phyloP scores from a whole-genome alignment of 169 alveolate species.

The Plasmodium cynomolgi region DNA sequence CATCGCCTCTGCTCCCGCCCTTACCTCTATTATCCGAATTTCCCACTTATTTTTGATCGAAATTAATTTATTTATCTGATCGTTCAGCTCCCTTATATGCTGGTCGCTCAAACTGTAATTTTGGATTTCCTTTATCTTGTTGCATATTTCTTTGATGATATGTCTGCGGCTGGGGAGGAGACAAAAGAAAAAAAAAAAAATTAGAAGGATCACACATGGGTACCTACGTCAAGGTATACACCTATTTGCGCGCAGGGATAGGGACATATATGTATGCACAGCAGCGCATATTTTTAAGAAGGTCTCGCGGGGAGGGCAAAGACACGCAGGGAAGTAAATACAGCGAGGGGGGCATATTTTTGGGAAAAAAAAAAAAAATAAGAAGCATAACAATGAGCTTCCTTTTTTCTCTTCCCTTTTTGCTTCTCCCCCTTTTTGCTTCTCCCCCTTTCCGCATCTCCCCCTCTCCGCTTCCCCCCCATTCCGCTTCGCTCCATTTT shows the following conservation, averaged over 20 bases:
- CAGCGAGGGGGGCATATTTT: neutral
- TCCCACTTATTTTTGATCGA: slow-evolving; percentile 93
- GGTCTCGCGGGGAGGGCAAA: neutral
- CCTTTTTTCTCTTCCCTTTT: neutral
- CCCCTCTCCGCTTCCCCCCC: too few relatives aligned
- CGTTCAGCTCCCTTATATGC: slow-evolving; percentile 94
- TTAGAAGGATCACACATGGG: neutral
- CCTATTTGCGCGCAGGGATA: neutral
- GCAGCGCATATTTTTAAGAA: neutral
- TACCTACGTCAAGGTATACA: neutral
- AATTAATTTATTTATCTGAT: slow-evolving; percentile 93
- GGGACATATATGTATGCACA: neutral
- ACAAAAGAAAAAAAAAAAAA: neutral
- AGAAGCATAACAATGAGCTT: neutral
- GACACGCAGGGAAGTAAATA: neutral
- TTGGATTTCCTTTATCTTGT: slow-evolving; percentile 91
- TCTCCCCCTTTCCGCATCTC: neutral
- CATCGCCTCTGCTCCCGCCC: slow-evolving; percentile 56
- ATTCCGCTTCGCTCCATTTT: too few relatives aligned
- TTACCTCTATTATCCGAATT: slow-evolving; percentile 91
- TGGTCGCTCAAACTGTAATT: slow-evolving; percentile 94
- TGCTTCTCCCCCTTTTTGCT: neutral
- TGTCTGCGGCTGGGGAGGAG: slow-evolving; percentile 40
- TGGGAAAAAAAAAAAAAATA: neutral
- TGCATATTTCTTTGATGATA: slow-evolving; percentile 87